These are phyloP conservation scores for Microdochium bolleyi DNA, from an alignment of 2,329 filamentous ascomycete species.

Conservation along the genomic window DNA sequence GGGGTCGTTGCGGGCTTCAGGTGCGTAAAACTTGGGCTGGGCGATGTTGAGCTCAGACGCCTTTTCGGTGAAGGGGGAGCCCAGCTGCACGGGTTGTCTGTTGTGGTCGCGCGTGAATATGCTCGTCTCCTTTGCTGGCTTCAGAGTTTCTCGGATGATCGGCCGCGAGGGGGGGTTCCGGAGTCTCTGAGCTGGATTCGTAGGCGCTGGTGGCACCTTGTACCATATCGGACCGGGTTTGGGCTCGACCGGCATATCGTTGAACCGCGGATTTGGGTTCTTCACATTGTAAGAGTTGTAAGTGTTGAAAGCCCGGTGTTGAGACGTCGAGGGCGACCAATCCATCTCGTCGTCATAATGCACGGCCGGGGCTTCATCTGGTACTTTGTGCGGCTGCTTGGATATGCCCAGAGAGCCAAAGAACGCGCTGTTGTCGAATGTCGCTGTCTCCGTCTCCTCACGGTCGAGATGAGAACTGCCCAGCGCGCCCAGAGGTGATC, in stretches of 20 bases:
- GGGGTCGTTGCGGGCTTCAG: conserved; percentile 18
- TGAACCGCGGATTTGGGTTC: conserved; percentile 34
- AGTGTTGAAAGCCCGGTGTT: conserved; percentile 46
- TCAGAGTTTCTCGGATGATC: conserved; percentile 37
- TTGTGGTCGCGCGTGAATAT: conserved; percentile 31
- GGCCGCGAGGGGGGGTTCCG: conserved; percentile 54
- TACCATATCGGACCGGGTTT: conserved; percentile 56
- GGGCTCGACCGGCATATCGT: conserved; percentile 33
- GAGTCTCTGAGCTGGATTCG: conserved; percentile 53
- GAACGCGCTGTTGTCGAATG: conserved; percentile 6
- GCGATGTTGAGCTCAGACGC: conserved; percentile 13
- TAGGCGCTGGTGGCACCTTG: conserved; percentile 61
- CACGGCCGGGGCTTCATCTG: conserved; percentile 8
- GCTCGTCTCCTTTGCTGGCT: conserved; percentile 32
- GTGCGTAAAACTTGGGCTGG: conserved; percentile 20
- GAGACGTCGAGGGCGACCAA: conserved; percentile 57
- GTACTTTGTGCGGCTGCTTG: conserved; percentile 6
- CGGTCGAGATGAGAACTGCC: background rate
- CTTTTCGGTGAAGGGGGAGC: conserved; percentile 5
- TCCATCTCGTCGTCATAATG: conserved; percentile 60
- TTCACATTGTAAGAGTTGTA: conserved; percentile 28
- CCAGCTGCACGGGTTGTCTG: conserved; percentile 13
- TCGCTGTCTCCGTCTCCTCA: background rate
- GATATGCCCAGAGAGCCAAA: conserved; percentile 12
- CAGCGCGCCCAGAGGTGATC: background rate